phyloP scores from a whole-genome alignment of 768 basidiomycete genomes.

The Lyophyllum shimeji region DNA sequence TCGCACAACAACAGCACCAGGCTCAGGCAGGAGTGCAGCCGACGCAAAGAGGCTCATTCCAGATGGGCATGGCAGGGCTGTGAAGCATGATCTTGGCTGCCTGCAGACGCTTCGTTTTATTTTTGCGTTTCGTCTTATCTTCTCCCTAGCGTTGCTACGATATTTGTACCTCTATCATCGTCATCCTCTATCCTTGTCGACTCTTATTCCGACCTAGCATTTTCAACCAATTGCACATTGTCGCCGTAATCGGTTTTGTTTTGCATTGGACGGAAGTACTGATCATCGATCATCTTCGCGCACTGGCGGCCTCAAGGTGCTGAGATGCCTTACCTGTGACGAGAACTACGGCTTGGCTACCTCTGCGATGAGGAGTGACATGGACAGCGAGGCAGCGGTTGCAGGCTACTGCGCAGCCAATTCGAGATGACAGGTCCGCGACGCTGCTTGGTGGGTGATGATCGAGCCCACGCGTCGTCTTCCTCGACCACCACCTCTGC shows the following conservation, averaged over 20 bases:
- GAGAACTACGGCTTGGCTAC: background rate
- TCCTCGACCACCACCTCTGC: slow-evolving; percentile 15
- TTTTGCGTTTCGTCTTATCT: slow-evolving; percentile 13
- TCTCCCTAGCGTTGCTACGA: slow-evolving; percentile 14
- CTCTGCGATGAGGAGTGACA: background rate
- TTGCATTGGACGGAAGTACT: background rate
- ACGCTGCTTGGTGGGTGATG: slow-evolving; percentile 10
- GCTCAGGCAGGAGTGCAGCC: slow-evolving; percentile 28
- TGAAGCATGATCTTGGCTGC: slow-evolving; percentile 22
- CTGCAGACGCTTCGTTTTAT: slow-evolving; percentile 9
- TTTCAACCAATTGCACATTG: slow-evolving; percentile 5
- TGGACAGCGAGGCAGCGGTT: background rate
- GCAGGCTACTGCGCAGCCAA: background rate
- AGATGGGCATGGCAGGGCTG: slow-evolving; percentile 53
- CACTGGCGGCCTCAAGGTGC: background rate
- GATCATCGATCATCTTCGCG: background rate
- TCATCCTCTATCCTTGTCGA: background rate
- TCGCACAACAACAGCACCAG: slow-evolving; percentile 33
- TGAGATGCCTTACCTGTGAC: background rate
- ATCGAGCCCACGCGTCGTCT: slow-evolving; percentile 16
- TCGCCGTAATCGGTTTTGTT: background rate
- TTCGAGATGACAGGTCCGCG: slow-evolving; percentile 13
- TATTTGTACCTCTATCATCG: slow-evolving; percentile 20
- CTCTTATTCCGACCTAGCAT: slow-evolving; percentile 6
- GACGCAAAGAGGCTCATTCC: slow-evolving; percentile 43